A percentile compares a stretch with the other conserved stretches of the same genome.
These are phyloP conservation scores for Tylopilus plumbeoviolaceoides DNA, from an alignment of 768 basidiomycete genomes.

Conservation along the genomic window DNA sequence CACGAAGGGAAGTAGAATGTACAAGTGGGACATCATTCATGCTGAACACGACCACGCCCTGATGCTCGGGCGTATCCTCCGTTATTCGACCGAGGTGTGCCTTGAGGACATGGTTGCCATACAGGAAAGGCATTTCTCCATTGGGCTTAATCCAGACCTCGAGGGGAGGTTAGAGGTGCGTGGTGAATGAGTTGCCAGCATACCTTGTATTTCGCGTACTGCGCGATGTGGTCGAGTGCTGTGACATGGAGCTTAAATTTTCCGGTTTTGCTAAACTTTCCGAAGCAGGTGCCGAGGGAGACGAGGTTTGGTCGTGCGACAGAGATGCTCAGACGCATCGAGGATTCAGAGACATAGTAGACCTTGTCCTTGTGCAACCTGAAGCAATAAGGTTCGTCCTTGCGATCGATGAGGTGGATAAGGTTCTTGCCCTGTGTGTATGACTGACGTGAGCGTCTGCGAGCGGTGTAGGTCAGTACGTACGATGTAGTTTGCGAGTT, in stretches of 20 bases:
- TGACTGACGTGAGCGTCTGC: not conserved
- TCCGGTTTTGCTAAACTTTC: slow-evolving; percentile 95
- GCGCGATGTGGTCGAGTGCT: slow-evolving; percentile 85
- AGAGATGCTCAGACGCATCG: slow-evolving; percentile 89
- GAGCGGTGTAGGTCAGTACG: slow-evolving; percentile 21
- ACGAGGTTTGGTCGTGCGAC: slow-evolving; percentile 90
- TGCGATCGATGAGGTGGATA: slow-evolving; percentile 90
- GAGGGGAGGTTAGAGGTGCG: not conserved
- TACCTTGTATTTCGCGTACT: slow-evolving; percentile 98
- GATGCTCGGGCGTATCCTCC: slow-evolving; percentile 98
- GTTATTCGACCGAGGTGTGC: slow-evolving; percentile 98
- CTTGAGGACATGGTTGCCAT: slow-evolving; percentile 97
- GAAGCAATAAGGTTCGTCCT: slow-evolving; percentile 95
- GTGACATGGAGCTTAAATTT: slow-evolving; percentile 98
- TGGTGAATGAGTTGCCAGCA: slow-evolving; percentile 10
- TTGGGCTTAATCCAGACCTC: slow-evolving; percentile 99
- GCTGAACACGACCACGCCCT: slow-evolving; percentile 94
- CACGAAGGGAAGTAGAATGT: slow-evolving; percentile 16
- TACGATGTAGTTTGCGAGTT: slow-evolving; percentile 96
- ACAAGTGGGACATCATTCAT: slow-evolving; percentile 96
- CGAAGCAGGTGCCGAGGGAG: slow-evolving; percentile 93
- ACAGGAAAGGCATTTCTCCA: slow-evolving; percentile 98
- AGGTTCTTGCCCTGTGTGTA: slow-evolving; percentile 91
- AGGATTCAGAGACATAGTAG: slow-evolving; percentile 93
- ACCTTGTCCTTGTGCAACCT: slow-evolving; percentile 92